These are phyloP conservation scores for Rhododendron ferrugineum DNA, from an alignment of 148 eudicot species.

Conservation along the genomic window DNA sequence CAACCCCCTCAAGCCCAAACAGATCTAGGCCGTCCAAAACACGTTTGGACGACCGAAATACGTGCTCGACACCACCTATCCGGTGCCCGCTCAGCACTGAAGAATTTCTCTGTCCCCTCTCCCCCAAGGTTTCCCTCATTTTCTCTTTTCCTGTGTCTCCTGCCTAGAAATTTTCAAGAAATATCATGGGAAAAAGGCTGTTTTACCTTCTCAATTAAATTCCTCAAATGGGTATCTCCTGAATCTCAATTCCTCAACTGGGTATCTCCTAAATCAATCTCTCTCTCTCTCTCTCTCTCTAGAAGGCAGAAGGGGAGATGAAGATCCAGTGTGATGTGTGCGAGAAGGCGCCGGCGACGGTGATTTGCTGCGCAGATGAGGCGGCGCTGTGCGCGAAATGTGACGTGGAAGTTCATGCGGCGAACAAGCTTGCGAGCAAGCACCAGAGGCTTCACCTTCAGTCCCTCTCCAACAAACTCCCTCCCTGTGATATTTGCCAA, in stretches of 20 bases:
- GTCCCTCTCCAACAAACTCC: constrained; percentile 64
- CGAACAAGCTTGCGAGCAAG: constrained; percentile 93
- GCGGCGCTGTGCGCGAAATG: constrained; percentile 87
- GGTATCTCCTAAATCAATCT: neutral
- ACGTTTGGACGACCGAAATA: no score
- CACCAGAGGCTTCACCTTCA: constrained; percentile 84
- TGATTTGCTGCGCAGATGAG: constrained; percentile 95
- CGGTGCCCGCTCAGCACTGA: no score
- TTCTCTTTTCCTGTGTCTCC: neutral
- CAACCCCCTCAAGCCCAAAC: no score
- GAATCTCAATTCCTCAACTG: neutral
- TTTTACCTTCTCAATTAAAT: neutral
- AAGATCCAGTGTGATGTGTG: constrained; percentile 67
- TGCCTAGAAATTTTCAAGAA: neutral
- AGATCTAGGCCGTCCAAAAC: no score
- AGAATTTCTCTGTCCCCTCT: no score
- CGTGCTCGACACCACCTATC: no score
- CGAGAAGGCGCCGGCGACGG: constrained; percentile 64
- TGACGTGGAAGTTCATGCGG: constrained; percentile 88
- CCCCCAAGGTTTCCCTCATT: neutral
- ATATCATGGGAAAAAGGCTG: neutral
- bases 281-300: neutral
- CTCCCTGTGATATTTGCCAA: constrained; percentile 91
- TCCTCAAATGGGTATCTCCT: neutral
- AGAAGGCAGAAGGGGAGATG: constrained; percentile 17